Base-by-base conservation (phyloP, 345 rosid genomes). In the Trapa bicornis region DNA sequence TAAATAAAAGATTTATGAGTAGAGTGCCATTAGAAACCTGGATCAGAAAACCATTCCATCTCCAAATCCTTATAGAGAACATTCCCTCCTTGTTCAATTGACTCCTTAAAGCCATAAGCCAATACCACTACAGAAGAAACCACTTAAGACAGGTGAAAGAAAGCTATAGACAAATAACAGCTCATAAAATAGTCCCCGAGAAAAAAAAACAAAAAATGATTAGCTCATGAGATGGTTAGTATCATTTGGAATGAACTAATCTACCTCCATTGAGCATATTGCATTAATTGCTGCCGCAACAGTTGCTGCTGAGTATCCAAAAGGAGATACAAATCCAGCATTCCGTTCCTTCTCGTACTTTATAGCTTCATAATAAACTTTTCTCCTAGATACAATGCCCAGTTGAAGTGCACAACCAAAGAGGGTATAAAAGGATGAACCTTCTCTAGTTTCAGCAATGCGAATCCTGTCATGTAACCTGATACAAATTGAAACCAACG, bases 191-290 rank as follows among this genome's bases (percentile, higher is more conserved):
- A 8, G 43, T 41, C 7, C 43, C 43, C 29, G 29, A 22, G 29
- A 41, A 41, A 41, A 41, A 41, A 8, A 3, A 41, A 41, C 7
- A 41, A 41, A 3, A 41, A 41, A 41, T 22, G 43, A 41, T 41
- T 8, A 41, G 43, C 43, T 41, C 43, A 41, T 41, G 7, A 4
- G 43, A 39, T 38, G 11, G n/a, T 70, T 71, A 29, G 22, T 57
- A 43, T 47, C 22, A 74, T 54, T 64, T 38, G 33, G 0, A 66
- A 47, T 14, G 38, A 39, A 37, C 64, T 62, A 73, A 32, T 62
- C 15, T 82, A 89, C 98, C 96, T 92, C 98, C 88, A 82, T 80
- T 67, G 96, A 89, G 82, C 89, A 75, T 61, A 86, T 89, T 67
- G 85, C 75, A 71, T 85, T 81, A 65, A 82, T 83, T 39, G 88